These are phyloP conservation scores for Prunus mongolica DNA, from an alignment of 306 rosid species.

Conservation along the genomic window DNA sequence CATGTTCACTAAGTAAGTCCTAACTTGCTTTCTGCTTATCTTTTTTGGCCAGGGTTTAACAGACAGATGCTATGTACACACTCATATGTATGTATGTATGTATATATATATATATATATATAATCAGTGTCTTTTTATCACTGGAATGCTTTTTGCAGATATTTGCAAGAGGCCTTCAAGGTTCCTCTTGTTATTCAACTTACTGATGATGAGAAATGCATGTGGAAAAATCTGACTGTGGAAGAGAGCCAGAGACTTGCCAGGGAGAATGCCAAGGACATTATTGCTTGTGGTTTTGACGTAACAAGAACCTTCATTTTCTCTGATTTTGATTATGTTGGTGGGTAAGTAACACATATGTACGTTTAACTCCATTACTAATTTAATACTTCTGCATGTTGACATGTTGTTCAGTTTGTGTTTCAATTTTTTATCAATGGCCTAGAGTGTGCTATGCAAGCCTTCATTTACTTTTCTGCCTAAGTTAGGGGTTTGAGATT, in stretches of 20 bases:
- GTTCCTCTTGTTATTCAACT: slow-evolving; percentile 94
- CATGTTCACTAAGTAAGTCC: slow-evolving; percentile 82
- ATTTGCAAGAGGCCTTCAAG: slow-evolving; percentile 94
- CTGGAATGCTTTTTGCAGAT: slow-evolving; percentile 38
- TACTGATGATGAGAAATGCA: slow-evolving; percentile 92
- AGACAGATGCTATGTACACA: too few relatives aligned
- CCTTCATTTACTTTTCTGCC: not conserved
- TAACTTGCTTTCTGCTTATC: not conserved
- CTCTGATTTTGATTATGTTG: slow-evolving; percentile 68
- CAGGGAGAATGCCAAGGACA: slow-evolving; percentile 88
- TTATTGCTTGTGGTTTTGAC: slow-evolving; percentile 97
- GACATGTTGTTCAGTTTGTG: not conserved
- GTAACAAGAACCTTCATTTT: slow-evolving; percentile 82
- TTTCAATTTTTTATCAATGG: not conserved
- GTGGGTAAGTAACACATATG: slow-evolving; percentile 62
- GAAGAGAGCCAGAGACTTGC: slow-evolving; percentile 89
- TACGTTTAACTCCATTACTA: not conserved
- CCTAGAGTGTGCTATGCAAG: not conserved
- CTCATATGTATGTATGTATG: too few relatives aligned
- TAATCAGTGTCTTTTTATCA: not conserved
- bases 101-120: too few relatives aligned
- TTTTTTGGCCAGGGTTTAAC: not conserved
- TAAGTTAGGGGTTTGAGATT: not conserved
- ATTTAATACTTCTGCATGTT: not conserved
- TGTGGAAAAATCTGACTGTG: slow-evolving; percentile 76